Evolutionary conservation across 2,329 filamentous ascomycete genomes (phyloP).

Genomic region (Claviceps monticola): DNA sequence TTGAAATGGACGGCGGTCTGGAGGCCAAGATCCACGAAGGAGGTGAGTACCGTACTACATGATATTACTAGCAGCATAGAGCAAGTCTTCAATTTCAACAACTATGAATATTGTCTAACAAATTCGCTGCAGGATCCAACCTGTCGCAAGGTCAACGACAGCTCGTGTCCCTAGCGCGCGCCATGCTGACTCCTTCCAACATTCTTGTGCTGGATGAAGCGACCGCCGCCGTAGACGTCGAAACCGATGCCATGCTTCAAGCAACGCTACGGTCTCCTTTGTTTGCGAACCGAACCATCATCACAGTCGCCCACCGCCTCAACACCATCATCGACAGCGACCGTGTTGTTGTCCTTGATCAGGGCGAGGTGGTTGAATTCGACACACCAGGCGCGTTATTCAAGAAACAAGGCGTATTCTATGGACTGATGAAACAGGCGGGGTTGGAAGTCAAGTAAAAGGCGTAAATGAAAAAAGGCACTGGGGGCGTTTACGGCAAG

Average conservation of each 20-base stretch:
- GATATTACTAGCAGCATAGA: not conserved
- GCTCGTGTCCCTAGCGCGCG: constrained; percentile 83
- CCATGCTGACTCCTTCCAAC: constrained; percentile 87
- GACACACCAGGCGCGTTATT: constrained; percentile 72
- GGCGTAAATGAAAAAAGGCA: too few species aligned
- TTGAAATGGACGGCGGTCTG: constrained; percentile 74
- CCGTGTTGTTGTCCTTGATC: constrained; percentile 84
- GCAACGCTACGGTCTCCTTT: constrained; percentile 46
- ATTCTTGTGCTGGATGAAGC: constrained; percentile 96
- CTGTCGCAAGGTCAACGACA: constrained; percentile 91
- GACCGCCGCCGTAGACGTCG: constrained; percentile 60
- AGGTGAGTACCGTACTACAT: constrained; percentile 43
- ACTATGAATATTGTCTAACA: too few species aligned
- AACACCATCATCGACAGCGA: constrained; percentile 89
- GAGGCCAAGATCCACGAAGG: constrained; percentile 89
- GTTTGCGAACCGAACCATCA: constrained; percentile 88
- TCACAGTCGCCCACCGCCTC: constrained; percentile 95
- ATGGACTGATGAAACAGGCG: constrained; percentile 82
- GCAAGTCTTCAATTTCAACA: too few species aligned
- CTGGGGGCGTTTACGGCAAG: not conserved
- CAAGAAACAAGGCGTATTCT: constrained; percentile 63
- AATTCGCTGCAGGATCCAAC: constrained; percentile 56
- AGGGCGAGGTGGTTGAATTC: constrained; percentile 83
- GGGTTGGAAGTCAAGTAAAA: constrained; percentile 45
- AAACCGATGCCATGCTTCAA: constrained; percentile 55